phyloP scores from a whole-genome alignment of 805 yeast species.

The Saccharomyces cerevisiae region DNA sequence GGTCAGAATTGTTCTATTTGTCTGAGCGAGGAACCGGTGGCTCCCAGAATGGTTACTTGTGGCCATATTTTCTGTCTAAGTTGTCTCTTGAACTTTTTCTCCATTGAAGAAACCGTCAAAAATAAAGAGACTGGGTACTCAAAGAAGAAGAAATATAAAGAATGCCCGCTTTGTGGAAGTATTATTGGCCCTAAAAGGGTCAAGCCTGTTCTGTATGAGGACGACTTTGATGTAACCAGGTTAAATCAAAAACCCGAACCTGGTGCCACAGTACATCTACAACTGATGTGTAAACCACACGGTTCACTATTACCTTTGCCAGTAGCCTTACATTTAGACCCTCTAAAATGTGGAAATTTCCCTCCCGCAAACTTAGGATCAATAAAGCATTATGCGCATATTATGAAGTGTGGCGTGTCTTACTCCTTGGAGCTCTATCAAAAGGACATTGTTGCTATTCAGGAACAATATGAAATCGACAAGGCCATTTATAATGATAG shows the following conservation, averaged over 20 bases:
- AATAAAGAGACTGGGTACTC: conserved; percentile 25
- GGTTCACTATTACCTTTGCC: conserved; percentile 43
- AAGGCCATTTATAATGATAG: conserved; percentile 51
- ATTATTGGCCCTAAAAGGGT: conserved; percentile 45
- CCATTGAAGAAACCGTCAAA: conserved; percentile 38
- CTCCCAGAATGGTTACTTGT: conserved; percentile 91
- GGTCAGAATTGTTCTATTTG: conserved; percentile 89
- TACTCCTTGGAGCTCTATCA: conserved; percentile 49
- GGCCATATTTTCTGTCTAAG: conserved; percentile 87
- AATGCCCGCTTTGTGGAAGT: conserved; percentile 76
- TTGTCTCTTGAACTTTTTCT: conserved; percentile 64
- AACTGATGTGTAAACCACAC: conserved; percentile 53
- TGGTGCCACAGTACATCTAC: conserved; percentile 47
- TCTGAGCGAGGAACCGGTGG: conserved; percentile 70
- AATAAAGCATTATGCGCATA: conserved; percentile 48
- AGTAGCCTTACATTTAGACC: conserved; percentile 36
- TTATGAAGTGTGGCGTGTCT: conserved; percentile 55
- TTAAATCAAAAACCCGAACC: conserved; percentile 37
- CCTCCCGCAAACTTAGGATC: conserved; percentile 45
- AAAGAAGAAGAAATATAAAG: conserved; percentile 44
- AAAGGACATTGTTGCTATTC: conserved; percentile 49
- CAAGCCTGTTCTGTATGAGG: conserved; percentile 52
- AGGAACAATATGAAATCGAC: conserved; percentile 47
- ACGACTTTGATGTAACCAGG: conserved; percentile 40
- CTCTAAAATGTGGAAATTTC: conserved; percentile 36